Conservation (phyloP, 495 filamentous ascomycete species). For the Emericellopsis terricola region DNA sequence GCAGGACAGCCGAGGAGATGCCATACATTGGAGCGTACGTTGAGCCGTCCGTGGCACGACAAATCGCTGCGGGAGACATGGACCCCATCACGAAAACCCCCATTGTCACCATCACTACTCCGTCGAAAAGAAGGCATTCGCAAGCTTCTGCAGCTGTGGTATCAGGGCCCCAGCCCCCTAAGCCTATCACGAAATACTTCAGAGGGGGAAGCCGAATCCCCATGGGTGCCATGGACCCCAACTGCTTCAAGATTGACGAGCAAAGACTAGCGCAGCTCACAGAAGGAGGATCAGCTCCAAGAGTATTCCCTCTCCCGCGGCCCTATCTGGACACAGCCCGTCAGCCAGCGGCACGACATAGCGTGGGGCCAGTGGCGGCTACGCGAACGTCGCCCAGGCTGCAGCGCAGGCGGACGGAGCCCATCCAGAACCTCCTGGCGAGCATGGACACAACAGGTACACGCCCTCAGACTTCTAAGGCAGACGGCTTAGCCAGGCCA, state of each 20-base stretch:
- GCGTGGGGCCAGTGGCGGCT: not conserved
- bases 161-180: constrained; percentile 25
- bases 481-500: constrained; percentile 14
- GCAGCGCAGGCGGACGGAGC: constrained; percentile 2
- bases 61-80: constrained; percentile 68
- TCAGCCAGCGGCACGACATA: not conserved
- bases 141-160: constrained; percentile 9
- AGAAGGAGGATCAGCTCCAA: constrained; percentile 13
- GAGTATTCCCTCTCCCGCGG: constrained; percentile 28
- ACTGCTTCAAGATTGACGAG: constrained; percentile 40
- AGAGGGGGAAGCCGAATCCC: constrained; percentile 51
- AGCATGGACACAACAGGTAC: not conserved
- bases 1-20: constrained; percentile 44
- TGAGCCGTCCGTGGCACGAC: constrained; percentile 46
- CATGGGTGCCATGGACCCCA: constrained; percentile 73
- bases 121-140: constrained; percentile 23
- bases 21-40: constrained; percentile 63
- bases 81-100: constrained; percentile 75
- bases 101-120: constrained; percentile 26
- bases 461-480: constrained; percentile 1
- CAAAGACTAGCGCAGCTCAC: constrained; percentile 9
- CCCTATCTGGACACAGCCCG: constrained; percentile 21
- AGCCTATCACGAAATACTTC: constrained; percentile 68
- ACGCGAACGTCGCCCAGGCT: constrained; percentile 1
- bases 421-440: not conserved